Evolutionary conservation across 2,329 filamentous ascomycete genomes (phyloP), one percentile per base, ranked within the genome.

Genomic region (Lecanicillium sp.): DNA sequence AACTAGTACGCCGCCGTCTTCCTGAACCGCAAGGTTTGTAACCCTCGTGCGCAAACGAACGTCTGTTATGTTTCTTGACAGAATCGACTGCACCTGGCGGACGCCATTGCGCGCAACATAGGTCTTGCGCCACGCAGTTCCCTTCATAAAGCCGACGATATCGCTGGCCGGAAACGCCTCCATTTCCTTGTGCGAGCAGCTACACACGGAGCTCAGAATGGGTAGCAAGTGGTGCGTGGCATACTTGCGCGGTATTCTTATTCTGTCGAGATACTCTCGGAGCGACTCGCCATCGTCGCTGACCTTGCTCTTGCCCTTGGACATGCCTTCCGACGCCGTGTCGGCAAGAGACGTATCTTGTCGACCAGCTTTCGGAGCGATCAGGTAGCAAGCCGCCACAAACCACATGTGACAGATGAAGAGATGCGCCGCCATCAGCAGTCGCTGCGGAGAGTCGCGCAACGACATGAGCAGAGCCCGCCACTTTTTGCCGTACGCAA

Each of bases 101-200:
- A 76, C 68, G 4, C 73, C 72, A 2, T 63, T 65, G 1, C 60
- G 60, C 9, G 74, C 69, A 3, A 66, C 64, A 38, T 68, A 75
- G 44, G 75, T 71, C 18, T 67, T 62, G n/a, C 64, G 59, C 2
- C 65, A 55, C 29, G 68, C 58, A 2, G 69, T 67, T 13, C 53
- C 53, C 31, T 57, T 61, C 48, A 72, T 71, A 50, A 76, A 77
- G 11, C 60, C 62, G 16, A 68, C 59, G 4, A 76, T 41, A 38
- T 78, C 73, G 32, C 59, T 64, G 2, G 73, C 74, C 0, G 73
- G 73, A 18, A 73, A 77, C 0, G 54, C 51, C 1, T 75, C 54
- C 3, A 77, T 51, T 20, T 65, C 60, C 2, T 60, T 54, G 38
- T 77, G 73, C 0, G 71, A 62, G 46, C 72, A 78, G 2, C 73